Percentiles rank a stretch among this genome's conserved stretches.
Conservation (phyloP, 306 rosid genomes). For the Begonia fuchsioides region DNA sequence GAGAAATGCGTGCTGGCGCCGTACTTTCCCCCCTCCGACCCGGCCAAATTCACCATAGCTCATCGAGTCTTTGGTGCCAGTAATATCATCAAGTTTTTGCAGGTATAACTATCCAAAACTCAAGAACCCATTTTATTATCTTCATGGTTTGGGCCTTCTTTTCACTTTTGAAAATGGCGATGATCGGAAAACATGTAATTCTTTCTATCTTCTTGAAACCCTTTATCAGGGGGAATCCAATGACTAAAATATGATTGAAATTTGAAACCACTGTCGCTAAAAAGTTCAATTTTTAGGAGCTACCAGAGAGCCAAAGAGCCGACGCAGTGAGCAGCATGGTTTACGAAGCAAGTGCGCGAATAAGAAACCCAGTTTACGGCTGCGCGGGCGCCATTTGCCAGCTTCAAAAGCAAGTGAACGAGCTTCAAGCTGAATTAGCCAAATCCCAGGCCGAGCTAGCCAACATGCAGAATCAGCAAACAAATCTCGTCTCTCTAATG, state of each 20-base stretch:
- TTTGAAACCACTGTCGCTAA: no score
- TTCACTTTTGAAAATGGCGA: no score
- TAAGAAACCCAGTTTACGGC: conserved; percentile 17
- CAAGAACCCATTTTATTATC: no score
- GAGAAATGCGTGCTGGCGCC: conserved; percentile 16
- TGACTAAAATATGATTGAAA: no score
- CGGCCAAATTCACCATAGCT: conserved; percentile 13
- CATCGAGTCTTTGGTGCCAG: conserved; percentile 14
- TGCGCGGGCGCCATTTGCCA: conserved; percentile 19
- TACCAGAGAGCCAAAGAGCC: conserved; percentile 11
- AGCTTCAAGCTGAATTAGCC: conserved; percentile 15
- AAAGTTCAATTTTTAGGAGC: conserved; percentile 6
- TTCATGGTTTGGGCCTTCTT: no score
- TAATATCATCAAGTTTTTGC: conserved; percentile 15
- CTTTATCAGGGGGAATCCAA: no score
- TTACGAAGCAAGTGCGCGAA: conserved; percentile 17
- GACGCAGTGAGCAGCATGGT: conserved; percentile 22
- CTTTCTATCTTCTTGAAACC: no score
- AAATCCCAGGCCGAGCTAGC: conserved; percentile 15
- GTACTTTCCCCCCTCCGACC: conserved; percentile 12
- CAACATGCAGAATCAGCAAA: conserved; percentile 11
- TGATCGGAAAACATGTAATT: no score
- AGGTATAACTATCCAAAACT: background rate
- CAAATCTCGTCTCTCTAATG: conserved; percentile 9
- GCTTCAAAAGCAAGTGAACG: conserved; percentile 16